Evolutionary conservation across 192 early-diverging fungal species (phyloP).

Genomic region (Chytriomyces sp.): DNA sequence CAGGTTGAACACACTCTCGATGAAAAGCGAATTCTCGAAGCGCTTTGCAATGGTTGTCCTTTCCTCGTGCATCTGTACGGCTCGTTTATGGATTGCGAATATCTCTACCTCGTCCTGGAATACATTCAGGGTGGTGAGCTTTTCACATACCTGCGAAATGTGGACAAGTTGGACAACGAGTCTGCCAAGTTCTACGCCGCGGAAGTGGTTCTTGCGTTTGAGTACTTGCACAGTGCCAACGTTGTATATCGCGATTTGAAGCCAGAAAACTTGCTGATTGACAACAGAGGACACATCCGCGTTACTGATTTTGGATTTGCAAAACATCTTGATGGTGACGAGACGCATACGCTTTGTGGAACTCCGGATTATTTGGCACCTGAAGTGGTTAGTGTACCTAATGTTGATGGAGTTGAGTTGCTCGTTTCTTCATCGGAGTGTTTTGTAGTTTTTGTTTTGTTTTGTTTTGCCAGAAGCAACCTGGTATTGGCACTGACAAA

Average conservation of each 20-base stretch:
- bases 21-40: constrained; percentile 77
- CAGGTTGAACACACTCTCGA: constrained; percentile 78
- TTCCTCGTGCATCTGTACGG: constrained; percentile 96
- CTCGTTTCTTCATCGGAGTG: background rate
- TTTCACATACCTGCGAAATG: constrained; percentile 93
- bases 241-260: constrained; percentile 64
- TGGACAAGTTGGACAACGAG: constrained; percentile 88
- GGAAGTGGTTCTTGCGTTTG: constrained; percentile 72
- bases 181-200: constrained; percentile 83
- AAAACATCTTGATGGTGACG: constrained; percentile 68
- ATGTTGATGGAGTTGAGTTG: constrained; percentile 30
- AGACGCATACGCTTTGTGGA: constrained; percentile 81
- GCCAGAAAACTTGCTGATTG: constrained; percentile 56
- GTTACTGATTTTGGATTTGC: constrained; percentile 84
- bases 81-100: constrained; percentile 80
- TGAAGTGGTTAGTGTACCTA: constrained; percentile 52
- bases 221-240: constrained; percentile 71
- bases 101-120: constrained; percentile 80
- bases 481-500: background rate
- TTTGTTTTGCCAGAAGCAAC: background rate
- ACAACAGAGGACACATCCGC: constrained; percentile 73
- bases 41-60: constrained; percentile 64
- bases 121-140: constrained; percentile 83
- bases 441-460: background rate
- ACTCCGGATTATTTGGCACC: constrained; percentile 83